Conservation (phyloP, 305 asterid genomes). For the Fraxinus dipetala region DNA sequence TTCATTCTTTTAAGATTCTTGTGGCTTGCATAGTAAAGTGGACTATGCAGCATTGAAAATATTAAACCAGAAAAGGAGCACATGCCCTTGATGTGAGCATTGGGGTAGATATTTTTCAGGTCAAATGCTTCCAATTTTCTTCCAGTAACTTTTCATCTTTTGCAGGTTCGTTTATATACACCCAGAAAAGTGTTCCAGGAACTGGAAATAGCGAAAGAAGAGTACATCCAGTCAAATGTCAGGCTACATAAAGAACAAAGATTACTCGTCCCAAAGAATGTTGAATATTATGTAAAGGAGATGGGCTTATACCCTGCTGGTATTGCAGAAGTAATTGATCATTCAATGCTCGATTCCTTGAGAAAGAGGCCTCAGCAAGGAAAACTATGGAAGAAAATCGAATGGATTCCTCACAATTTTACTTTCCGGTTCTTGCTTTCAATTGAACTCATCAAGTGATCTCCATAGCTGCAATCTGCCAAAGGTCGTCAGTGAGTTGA, state of each 20-base stretch:
- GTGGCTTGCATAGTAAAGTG: background rate
- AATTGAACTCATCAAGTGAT: slow-evolving; percentile 44
- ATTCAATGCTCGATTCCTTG: slow-evolving; percentile 43
- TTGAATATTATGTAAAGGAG: slow-evolving; percentile 64
- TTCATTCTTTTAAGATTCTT: background rate
- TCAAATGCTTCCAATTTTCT: background rate
- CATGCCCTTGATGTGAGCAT: background rate
- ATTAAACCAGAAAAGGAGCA: background rate
- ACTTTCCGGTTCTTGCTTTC: slow-evolving; percentile 56
- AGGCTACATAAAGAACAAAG: slow-evolving; percentile 63
- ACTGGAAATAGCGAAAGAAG: slow-evolving; percentile 90
- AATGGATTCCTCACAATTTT: slow-evolving; percentile 74
- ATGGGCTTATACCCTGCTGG: slow-evolving; percentile 48
- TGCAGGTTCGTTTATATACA: slow-evolving; percentile 73
- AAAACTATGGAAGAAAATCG: slow-evolving; percentile 59
- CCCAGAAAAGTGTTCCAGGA: slow-evolving; percentile 67
- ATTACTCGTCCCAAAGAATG: slow-evolving; percentile 65
- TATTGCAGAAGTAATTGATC: slow-evolving; percentile 47
- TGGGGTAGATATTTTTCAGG: background rate
- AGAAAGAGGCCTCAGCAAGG: slow-evolving; percentile 33
- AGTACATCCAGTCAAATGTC: slow-evolving; percentile 61
- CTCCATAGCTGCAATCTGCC: background rate
- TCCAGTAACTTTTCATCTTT: background rate
- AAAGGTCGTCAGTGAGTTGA: background rate
- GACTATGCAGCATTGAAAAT: background rate